Conservation (phyloP, 2,329 filamentous ascomycete genomes). For the Coniochaeta hoffmannii region DNA sequence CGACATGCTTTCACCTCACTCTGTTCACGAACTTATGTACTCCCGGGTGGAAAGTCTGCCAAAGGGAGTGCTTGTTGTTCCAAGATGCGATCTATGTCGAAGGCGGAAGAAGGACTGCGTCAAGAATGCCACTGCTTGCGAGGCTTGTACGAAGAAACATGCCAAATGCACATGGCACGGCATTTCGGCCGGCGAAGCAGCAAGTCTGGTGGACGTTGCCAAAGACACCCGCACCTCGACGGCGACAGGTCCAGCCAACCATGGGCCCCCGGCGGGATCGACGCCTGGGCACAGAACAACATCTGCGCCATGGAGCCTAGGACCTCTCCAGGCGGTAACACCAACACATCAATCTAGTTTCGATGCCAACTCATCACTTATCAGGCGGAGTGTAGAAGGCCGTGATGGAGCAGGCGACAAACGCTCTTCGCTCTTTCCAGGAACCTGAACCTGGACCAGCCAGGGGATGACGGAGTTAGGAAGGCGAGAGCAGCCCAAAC, state of each 20-base stretch:
- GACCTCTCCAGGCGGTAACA: background rate
- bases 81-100: slow-evolving; percentile 77
- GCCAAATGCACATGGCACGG: slow-evolving; percentile 82
- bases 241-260: background rate
- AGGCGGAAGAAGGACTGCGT: slow-evolving; percentile 73
- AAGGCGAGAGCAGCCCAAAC: no score
- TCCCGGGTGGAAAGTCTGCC: slow-evolving; percentile 67
- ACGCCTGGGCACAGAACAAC: background rate
- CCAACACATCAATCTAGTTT: background rate
- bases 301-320: background rate
- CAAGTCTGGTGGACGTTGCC: background rate
- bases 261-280: background rate
- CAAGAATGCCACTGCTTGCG: slow-evolving; percentile 80
- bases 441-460: no score
- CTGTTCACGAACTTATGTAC: slow-evolving; percentile 49
- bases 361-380: no score
- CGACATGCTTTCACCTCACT: slow-evolving; percentile 19
- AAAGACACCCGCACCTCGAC: background rate
- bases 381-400: no score
- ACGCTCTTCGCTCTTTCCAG: no score
- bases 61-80: slow-evolving; percentile 68
- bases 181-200: slow-evolving; percentile 62
- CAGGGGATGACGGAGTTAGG: no score
- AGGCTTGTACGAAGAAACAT: slow-evolving; percentile 84
- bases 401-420: no score